Evolutionary conservation across 441 rosid genomes (phyloP), one percentile per base, ranked within the genome.

Genomic region (Populus tomentosa): DNA sequence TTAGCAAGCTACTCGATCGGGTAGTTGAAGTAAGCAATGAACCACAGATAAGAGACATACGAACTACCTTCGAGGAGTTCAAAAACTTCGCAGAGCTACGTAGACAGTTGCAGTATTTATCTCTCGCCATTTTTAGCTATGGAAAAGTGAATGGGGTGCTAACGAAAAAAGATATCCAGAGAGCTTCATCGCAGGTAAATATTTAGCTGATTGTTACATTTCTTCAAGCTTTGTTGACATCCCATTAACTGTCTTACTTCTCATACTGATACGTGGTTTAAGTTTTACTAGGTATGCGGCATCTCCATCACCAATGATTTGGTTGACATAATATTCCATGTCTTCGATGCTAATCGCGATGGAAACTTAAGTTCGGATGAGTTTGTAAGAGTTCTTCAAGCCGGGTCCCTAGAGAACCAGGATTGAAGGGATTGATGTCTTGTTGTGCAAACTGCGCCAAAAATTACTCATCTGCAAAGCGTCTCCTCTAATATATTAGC

Each of bases 121-220:
- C 96, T 72, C 79, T 95, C 67, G 99, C 98, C 16, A 87, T 93
- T 76, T 93, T 92, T 76, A 92, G 96, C 68, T 90, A 87, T 70
- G 98, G 99, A 38, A 78, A 90, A 87, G 87, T 88, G 33, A 93
- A 89, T 81, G 98, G 98, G 68, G 75, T 87, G 18, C 77, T 93
- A 79, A 84, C 94, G 26, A 89, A 76, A 84, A 78, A 78, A 24
- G 98, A 95, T 80, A 88, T 95, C 82, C 90, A 89, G 82, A 87
- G 99, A 85, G 99, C 97, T 46, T 94, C 97, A 62, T 87, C 86
- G 65, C 83, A 81, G 79, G 97, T 89, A 80, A 75, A 80, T 26
- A 42, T 24, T 7, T 9, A 20, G 14, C 67, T 46, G 40, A 38
- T 18, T 28, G 23, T 13, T 53, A 4, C 67, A 23, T 69, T 10